These are phyloP conservation scores for Colletotrichum tanaceti DNA, from an alignment of 2,329 filamentous ascomycete species.

Conservation along the genomic window DNA sequence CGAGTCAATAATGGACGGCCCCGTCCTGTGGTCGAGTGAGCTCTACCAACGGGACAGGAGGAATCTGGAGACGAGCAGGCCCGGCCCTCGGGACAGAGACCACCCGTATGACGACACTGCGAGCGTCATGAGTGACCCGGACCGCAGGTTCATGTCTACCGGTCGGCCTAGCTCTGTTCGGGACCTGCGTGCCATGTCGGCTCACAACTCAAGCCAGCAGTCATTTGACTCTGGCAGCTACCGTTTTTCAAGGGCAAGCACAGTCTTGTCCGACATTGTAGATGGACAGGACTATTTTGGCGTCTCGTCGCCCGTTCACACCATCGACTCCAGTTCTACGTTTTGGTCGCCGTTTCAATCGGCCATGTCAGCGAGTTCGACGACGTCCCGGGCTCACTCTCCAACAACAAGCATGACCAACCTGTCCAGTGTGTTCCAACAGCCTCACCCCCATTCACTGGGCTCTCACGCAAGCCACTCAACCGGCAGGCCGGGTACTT, in stretches of 20 bases:
- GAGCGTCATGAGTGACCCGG: constrained; percentile 67
- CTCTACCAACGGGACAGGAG: constrained; percentile 83
- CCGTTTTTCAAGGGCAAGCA: constrained; percentile 67
- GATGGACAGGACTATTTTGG: constrained; percentile 80
- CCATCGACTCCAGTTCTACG: constrained; percentile 80
- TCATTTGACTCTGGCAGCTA: constrained; percentile 77
- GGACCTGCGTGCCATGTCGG: constrained; percentile 68
- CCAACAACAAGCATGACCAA: constrained; percentile 72
- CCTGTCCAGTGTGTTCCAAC: constrained; percentile 62
- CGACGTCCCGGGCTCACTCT: constrained; percentile 69
- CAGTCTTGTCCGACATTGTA: constrained; percentile 71
- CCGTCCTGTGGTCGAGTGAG: constrained; percentile 92
- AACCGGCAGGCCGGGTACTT: constrained; percentile 70
- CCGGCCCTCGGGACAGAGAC: constrained; percentile 58
- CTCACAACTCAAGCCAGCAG: constrained; percentile 74
- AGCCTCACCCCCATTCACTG: constrained; percentile 55
- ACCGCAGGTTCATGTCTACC: constrained; percentile 58
- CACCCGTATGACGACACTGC: constrained; percentile 64
- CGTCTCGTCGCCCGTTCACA: constrained; percentile 73
- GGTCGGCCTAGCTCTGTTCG: constrained; percentile 63
- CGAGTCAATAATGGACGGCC: constrained; percentile 84
- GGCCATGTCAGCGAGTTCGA: constrained; percentile 71
- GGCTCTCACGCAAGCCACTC: constrained; percentile 61
- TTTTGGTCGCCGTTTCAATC: constrained; percentile 92
- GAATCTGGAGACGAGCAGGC: constrained; percentile 61